Evolutionary conservation across 1,284 basidiomycete genomes (phyloP), one percentile per base, ranked within the genome.

Genomic region (Fomitopsis palustris): DNA sequence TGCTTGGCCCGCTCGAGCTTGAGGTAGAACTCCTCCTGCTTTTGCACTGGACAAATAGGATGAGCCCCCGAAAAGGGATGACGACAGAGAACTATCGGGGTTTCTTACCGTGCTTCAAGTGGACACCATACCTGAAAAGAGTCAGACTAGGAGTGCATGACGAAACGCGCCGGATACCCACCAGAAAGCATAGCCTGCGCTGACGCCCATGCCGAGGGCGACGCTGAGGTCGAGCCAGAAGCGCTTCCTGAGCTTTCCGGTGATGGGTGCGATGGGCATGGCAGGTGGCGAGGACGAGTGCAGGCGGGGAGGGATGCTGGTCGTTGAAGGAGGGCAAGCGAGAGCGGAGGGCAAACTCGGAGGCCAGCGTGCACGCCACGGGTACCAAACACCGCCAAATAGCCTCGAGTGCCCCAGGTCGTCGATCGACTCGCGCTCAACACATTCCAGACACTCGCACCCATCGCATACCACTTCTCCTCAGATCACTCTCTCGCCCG

Each of bases 161-260:
- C 60, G 54, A 59, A 59, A 39, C 64, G 60, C 47, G 72, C 35
- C 54, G 31, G 55, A 47, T 25, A 75, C 89, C 67, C 63, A 93
- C 92, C 92, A 95, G 78, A 83, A 95, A 6, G 81, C 80, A 70
- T 92, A 94, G 47, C 83, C 92, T 25, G 81, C 79, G 57, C 83
- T 78, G 60, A 86, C 64, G 38, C 91, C 92, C 56, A 95, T 82
- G 64, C 90, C 92, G 47, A 94, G 72, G 38, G 84, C 81, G 67
- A 83, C 78, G 57, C 83, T 79, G 64, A 94, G 67, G 72, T 95
- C 93, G 62, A 92, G 83, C 84, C 91, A 91, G 75, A 94, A 85
- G 67, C 85, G 81, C 78, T 94, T 95, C 78, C 92, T 90, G 76
- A 94, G 88, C 78, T 85, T 93, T 73, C 92, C 93, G 59, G 88